Base-by-base conservation (phyloP, 2,329 filamentous ascomycete species). In the Bipolaris cookei region DNA sequence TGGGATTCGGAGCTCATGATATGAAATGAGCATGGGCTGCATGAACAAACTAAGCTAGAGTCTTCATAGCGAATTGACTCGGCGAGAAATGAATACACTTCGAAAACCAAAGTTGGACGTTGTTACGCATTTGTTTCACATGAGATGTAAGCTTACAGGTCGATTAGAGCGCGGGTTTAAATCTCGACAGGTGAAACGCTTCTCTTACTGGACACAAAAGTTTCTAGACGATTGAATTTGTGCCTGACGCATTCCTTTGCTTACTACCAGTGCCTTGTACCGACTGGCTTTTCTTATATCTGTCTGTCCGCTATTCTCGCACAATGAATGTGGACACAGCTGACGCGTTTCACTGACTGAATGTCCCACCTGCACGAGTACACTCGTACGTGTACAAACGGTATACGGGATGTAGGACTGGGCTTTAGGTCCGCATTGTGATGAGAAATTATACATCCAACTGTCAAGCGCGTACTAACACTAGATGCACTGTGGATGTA, bases 1-100 rank as follows among this genome's bases (percentile, higher is more conserved):
- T 55, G 54, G 54, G 54, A 56, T 53, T 56, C 54, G 54, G 54
- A 53, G 54, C 54, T 56, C 49, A 53, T 56, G 54, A 56, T 45
- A 56, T 47, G 51, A 53, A 25, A 53, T 47, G 54, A 56, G 43
- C 54, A 56, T 56, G 54, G 54, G 54, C 38, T 53, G 49, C 49
- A 56, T 56, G 54, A 56, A 56, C 42, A 50, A 56, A 56, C 32
- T 47, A 45, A 35, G 54, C 54, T 53, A 43, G 43, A 34, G 54
- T 56, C 54, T 56, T 56, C 54, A 56, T 51, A 46, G 51, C 43
- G 54, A 56, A 56, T 56, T 35, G 54, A 56, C 54, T 56, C 49
- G 43, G 54, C 54, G 43, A 53, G 49, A 56, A 56, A 56, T 56
- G 54, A 56, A 56, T 56, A 53, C 42, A 49, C 54, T 56, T 56